Conservation (phyloP, 495 filamentous ascomycete species). For the Sordaria brevicollis region DNA sequence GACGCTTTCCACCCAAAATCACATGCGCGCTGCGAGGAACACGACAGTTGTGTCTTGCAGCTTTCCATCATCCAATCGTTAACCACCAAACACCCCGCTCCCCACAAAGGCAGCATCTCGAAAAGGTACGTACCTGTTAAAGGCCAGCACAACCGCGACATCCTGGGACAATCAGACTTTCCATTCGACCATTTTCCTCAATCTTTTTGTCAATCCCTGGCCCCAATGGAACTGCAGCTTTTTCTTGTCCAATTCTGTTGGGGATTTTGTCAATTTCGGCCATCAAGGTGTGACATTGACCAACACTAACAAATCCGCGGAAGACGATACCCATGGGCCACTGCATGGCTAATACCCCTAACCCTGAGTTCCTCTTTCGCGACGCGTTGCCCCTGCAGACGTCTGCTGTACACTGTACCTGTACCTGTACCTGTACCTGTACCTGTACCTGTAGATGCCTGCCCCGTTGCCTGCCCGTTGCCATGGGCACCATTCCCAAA, state of each 20-base stretch:
- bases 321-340: background rate
- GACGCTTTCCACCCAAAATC: background rate
- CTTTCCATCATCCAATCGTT: background rate
- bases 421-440: too few species aligned
- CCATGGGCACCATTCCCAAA: background rate
- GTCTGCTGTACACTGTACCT: too few species aligned
- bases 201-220: background rate
- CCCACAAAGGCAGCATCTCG: background rate
- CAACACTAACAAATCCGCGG: background rate
- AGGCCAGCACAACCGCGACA: background rate
- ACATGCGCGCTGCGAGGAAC: background rate
- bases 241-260: background rate
- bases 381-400: background rate
- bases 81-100: background rate
- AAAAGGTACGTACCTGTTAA: background rate
- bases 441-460: too few species aligned
- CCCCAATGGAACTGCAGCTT: background rate
- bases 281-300: background rate
- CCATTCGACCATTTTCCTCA: background rate
- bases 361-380: background rate
- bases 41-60: background rate
- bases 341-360: background rate
- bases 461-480: background rate
- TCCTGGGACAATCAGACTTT: background rate
- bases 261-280: background rate